Percentiles rank a stretch among this genome's conserved stretches.
These are phyloP conservation scores for Penicillium maclennaniae DNA, from an alignment of 495 filamentous ascomycete genomes.

Conservation along the genomic window DNA sequence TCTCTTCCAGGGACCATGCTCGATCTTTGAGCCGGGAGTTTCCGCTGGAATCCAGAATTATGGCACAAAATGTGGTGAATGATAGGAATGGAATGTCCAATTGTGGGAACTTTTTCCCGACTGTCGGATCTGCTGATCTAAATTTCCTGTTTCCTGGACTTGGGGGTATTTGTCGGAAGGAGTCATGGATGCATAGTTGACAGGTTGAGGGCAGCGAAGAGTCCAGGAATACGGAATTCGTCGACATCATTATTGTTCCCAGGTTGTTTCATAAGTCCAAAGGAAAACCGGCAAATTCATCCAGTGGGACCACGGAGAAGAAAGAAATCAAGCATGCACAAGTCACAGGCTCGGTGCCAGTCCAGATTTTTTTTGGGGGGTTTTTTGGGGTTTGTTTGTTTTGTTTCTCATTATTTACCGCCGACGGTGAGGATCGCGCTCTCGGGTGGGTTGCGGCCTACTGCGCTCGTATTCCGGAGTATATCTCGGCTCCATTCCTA, in stretches of 20 bases:
- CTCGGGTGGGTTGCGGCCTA: slow-evolving; percentile 43
- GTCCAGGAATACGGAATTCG: slow-evolving; percentile 13
- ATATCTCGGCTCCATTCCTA: slow-evolving; percentile 50
- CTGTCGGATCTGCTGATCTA: not conserved
- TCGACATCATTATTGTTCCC: slow-evolving; percentile 25
- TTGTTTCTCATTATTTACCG: slow-evolving; percentile 27
- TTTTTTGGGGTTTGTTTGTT: slow-evolving; percentile 2
- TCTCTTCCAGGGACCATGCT: not conserved
- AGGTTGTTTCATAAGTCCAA: slow-evolving; percentile 17
- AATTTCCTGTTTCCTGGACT: not conserved
- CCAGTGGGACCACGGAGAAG: slow-evolving; percentile 18
- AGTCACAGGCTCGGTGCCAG: slow-evolving; percentile 6
- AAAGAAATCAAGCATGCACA: slow-evolving; percentile 9
- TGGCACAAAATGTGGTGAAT: not conserved
- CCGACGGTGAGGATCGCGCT: slow-evolving; percentile 40
- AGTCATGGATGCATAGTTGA: slow-evolving; percentile 5
- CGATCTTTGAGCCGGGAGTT: not conserved
- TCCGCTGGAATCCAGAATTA: not conserved
- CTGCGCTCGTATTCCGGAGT: slow-evolving; percentile 45
- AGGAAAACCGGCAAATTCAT: slow-evolving; percentile 13
- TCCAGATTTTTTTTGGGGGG: not conserved
- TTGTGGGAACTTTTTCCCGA: not conserved
- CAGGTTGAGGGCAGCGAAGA: slow-evolving; percentile 1
- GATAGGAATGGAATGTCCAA: not conserved
- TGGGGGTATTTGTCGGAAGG: not conserved